These are phyloP conservation scores for Paramyrothecium roridum DNA, from an alignment of 2,329 filamentous ascomycete species.

Conservation along the genomic window DNA sequence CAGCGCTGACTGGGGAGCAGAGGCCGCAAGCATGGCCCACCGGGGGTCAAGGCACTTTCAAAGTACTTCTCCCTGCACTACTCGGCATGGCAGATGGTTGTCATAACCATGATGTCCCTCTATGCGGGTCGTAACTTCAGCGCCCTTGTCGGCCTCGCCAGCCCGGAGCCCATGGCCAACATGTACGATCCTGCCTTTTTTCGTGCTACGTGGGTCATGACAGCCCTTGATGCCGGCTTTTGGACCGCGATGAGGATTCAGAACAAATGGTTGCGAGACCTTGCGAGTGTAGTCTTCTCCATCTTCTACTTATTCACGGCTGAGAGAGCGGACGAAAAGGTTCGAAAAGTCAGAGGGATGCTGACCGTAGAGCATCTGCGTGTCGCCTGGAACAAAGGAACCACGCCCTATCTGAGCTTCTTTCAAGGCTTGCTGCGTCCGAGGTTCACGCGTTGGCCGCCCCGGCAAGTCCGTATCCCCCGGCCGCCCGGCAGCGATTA, in stretches of 20 bases:
- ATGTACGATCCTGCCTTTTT: slow-evolving; percentile 93
- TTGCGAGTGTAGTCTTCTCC: slow-evolving; percentile 80
- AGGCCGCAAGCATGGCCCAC: slow-evolving; percentile 87
- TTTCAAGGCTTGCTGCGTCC: slow-evolving; percentile 73
- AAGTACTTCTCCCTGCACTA: slow-evolving; percentile 65
- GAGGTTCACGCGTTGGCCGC: slow-evolving; percentile 74
- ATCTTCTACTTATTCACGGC: slow-evolving; percentile 90
- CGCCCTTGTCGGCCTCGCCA: slow-evolving; percentile 85
- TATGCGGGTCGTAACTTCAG: slow-evolving; percentile 92
- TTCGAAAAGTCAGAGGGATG: slow-evolving; percentile 80
- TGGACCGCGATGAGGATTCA: slow-evolving; percentile 97
- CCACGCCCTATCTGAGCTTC: slow-evolving; percentile 77
- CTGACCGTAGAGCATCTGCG: slow-evolving; percentile 89
- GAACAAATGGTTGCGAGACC: slow-evolving; percentile 72
- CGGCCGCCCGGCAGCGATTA: slow-evolving; percentile 78
- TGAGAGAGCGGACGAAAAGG: slow-evolving; percentile 94
- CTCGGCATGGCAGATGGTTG: slow-evolving; percentile 86
- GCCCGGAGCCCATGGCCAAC: slow-evolving; percentile 88
- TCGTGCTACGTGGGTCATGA: slow-evolving; percentile 94
- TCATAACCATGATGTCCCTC: slow-evolving; percentile 84
- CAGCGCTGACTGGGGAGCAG: slow-evolving; percentile 39
- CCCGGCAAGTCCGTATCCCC: slow-evolving; percentile 79
- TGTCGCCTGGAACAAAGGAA: slow-evolving; percentile 94
- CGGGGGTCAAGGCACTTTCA: slow-evolving; percentile 68
- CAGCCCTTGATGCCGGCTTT: slow-evolving; percentile 91